phyloP scores from a whole-genome alignment of 106 monocot species.

The Dioscorea zingiberensis region DNA sequence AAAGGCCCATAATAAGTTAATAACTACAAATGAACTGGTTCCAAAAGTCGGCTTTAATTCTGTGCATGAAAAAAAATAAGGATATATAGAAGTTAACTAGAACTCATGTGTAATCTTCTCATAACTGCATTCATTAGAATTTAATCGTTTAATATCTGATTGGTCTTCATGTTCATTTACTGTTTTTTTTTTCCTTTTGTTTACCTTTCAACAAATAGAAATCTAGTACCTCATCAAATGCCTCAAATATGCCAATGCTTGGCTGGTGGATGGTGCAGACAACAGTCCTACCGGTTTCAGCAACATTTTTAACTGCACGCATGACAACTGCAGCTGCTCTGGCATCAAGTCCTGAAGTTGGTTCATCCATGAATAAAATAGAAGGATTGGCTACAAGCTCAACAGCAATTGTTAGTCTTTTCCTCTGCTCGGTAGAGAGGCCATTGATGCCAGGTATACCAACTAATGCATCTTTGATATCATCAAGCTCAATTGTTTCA shows the following conservation, averaged over 20 bases:
- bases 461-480: conserved; percentile 57
- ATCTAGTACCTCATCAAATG: conserved; percentile 64
- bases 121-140: no score
- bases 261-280: conserved; percentile 82
- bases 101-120: no score
- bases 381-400: conserved; percentile 79
- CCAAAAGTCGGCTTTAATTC: no score
- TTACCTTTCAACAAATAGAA: no score
- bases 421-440: conserved; percentile 69
- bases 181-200: no score
- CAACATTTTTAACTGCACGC: conserved; percentile 68
- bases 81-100: no score
- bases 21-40: no score
- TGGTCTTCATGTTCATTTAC: no score
- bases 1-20: no score
- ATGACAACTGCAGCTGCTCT: conserved; percentile 77
- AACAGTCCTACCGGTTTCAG: conserved; percentile 65
- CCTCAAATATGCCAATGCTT: conserved; percentile 70
- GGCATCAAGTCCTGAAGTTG: conserved; percentile 77
- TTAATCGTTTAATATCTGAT: no score
- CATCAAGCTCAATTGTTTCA: conserved; percentile 36
- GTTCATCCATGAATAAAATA: conserved; percentile 77
- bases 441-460: conserved; percentile 56
- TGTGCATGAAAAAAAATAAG: no score
- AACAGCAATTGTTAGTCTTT: conserved; percentile 67